These are phyloP conservation scores for Teratosphaeria nubilosa DNA, from an alignment of 2,329 filamentous ascomycete species.

Conservation along the genomic window DNA sequence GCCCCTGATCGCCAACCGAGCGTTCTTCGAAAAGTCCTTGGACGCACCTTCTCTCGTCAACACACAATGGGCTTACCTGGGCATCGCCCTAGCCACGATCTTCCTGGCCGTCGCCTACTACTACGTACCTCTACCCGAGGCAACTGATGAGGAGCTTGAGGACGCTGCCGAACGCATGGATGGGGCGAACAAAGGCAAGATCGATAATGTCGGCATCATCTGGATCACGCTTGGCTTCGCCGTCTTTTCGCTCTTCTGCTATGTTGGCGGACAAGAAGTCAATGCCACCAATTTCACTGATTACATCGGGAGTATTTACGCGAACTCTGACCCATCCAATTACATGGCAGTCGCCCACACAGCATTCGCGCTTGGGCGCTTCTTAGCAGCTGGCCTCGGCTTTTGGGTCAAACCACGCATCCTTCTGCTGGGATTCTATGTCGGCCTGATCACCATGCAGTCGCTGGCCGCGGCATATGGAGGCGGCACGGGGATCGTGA, in stretches of 20 bases:
- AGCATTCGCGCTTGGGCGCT: slow-evolving; percentile 49
- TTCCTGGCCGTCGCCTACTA: slow-evolving; percentile 50
- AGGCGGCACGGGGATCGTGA: slow-evolving; percentile 35
- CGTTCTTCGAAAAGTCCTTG: slow-evolving; percentile 41
- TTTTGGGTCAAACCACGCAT: slow-evolving; percentile 48
- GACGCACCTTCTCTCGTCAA: slow-evolving; percentile 46
- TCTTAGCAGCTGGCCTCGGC: slow-evolving; percentile 44
- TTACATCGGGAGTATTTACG: slow-evolving; percentile 34
- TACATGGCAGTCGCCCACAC: slow-evolving; percentile 47
- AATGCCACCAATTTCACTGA: slow-evolving; percentile 39
- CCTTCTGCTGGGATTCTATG: slow-evolving; percentile 45
- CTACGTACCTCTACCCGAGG: slow-evolving; percentile 53
- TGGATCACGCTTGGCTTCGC: slow-evolving; percentile 48
- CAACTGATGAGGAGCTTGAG: slow-evolving; percentile 50
- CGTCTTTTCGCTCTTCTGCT: slow-evolving; percentile 48
- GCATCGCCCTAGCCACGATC: slow-evolving; percentile 51
- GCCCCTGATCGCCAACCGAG: slow-evolving; percentile 48
- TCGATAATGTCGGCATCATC: slow-evolving; percentile 40
- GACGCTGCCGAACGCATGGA: slow-evolving; percentile 43
- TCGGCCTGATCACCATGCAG: slow-evolving; percentile 43
- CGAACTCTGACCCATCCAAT: slow-evolving; percentile 27
- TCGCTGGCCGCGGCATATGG: slow-evolving; percentile 42
- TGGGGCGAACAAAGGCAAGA: slow-evolving; percentile 37
- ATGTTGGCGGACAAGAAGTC: slow-evolving; percentile 51
- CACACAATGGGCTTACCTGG: slow-evolving; percentile 56